Evolutionary conservation across 139 green algal species (phyloP), one percentile per base, ranked within the genome.

Genomic region (Closterium sp.): DNA sequence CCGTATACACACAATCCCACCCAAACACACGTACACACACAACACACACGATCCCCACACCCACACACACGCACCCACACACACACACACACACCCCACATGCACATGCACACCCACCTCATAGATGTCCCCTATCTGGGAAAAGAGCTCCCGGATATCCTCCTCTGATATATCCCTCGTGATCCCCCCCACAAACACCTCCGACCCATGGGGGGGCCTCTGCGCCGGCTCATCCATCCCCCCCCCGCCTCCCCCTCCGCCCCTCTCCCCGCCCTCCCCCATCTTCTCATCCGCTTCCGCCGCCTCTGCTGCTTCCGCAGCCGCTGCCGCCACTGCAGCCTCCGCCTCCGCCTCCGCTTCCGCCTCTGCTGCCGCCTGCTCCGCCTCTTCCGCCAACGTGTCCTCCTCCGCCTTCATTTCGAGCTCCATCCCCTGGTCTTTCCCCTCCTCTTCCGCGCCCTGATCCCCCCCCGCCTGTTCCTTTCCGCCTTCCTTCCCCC

Each of bases 161-260:
- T 93, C 91, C 81, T 94, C 91, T 34, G 91, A 90, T 1, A 36
- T 92, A 31, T 93, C 91, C 43, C 86, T 35, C 3, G 89, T 88
- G 30, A 94, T 91, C 2, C 91, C 89, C 34, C 91, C 91, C 9
- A 94, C 81, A 25, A 93, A 94, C 6, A 94, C 86, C 91, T 94
- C 89, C n/a, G 89, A 88, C 19, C 89, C 91, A 43, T 93, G 69
- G 7, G 91, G 91, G 35, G 91, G 91, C 83, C 55, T 33, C 31
- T 89, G 34, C 5, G 32, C 34, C 32, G 91, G 91, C 33, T 94
- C 91, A 32, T 90, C 34, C n/a, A 33, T 84, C 25, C 43, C 64
- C 69, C 30, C 66, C 85, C 9, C 43, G 12, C 43, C 43, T 25
- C 87, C 30, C 19, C 87, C 30, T 90, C 30, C 30, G 6, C 31